phyloP scores from a whole-genome alignment of 2,329 filamentous ascomycete genomes.

The Harringtonia aguacate region DNA sequence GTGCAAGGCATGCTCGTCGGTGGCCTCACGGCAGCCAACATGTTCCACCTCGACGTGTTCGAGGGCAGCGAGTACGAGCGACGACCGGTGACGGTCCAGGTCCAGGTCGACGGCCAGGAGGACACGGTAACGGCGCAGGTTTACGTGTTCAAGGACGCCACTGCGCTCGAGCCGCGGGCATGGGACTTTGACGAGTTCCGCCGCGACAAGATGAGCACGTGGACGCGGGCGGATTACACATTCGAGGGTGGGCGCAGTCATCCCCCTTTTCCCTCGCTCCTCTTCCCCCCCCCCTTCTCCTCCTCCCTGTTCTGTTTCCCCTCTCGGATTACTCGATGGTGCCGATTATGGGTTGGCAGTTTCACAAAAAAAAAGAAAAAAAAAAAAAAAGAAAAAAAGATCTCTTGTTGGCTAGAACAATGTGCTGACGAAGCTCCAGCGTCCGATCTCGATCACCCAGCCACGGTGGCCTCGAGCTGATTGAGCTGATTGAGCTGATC shows the following conservation, averaged over 20 bases:
- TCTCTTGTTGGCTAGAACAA: no score
- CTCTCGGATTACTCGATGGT: no score
- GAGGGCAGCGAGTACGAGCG: conserved; percentile 68
- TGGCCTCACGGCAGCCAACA: conserved; percentile 67
- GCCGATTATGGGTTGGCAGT: no score
- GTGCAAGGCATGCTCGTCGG: conserved; percentile 63
- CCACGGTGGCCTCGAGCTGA: no score
- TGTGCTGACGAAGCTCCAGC: no score
- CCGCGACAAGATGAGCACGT: conserved; percentile 53
- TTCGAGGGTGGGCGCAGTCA: conserved; percentile 17
- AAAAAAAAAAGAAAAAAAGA: no score
- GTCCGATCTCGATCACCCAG: no score
- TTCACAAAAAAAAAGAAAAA: no score
- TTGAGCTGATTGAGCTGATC: no score
- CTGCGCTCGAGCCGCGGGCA: conserved; percentile 56
- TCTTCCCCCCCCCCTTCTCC: no score
- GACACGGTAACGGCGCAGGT: conserved; percentile 44
- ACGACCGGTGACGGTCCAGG: conserved; percentile 35
- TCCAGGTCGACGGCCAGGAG: conserved; percentile 31
- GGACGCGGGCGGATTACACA: conserved; percentile 39
- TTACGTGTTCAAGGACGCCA: conserved; percentile 50
- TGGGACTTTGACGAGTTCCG: conserved; percentile 87
- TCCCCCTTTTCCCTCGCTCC: no score
- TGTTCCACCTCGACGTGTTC: conserved; percentile 67
- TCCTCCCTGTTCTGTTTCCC: no score